Base-by-base conservation (phyloP, 345 rosid species). In the Gynandropsis gynandra region DNA sequence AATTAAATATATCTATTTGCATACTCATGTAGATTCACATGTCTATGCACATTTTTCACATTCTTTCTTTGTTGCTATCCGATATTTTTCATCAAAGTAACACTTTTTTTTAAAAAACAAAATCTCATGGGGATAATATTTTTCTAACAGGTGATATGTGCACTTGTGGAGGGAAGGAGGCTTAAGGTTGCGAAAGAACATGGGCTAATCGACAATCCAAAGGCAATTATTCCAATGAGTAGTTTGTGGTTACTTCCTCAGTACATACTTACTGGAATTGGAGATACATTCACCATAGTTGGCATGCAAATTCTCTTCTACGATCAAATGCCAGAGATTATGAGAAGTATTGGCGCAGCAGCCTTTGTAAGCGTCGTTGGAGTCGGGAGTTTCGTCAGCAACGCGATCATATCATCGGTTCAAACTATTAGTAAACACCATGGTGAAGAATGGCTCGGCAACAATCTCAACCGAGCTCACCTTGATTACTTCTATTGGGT, bases 281-380 rank as follows among this genome's bases (percentile, higher is more conserved):
- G 75, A 1, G 98, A 90, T 27, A 82, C 70, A 4, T 83, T 90
- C 65, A 52, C 82, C 3, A 56, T 90, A 6, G 75, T 90, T n/a
- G 96, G 98, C 15, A 56, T 90, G 56, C 92, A 83, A 66, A 88
- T 87, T 69, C 31, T 90, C 70, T 90, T 87, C 74, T 90, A 90
- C 53, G 89, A 79, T 61, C 89, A 90, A 59, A 71, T 90, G 85
- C 98, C 98, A 0, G 89, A 74, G 37, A 43, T 47, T 3, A 77
- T 84, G 95, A 73, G 98, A 68, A 90, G 96, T 57, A 35, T 86
- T 9, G 98, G 96, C 6, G 98, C 98, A 1, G 96, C 96, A 0
- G 82, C 78, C 0, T 73, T 75, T 40, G 62, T 87, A 1, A 73
- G 87, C 33, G 64, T 82, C 1, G 58, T 74, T 13, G 98, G 96